phyloP scores from a whole-genome alignment of 345 rosid species.

The Acer yangbiense region DNA sequence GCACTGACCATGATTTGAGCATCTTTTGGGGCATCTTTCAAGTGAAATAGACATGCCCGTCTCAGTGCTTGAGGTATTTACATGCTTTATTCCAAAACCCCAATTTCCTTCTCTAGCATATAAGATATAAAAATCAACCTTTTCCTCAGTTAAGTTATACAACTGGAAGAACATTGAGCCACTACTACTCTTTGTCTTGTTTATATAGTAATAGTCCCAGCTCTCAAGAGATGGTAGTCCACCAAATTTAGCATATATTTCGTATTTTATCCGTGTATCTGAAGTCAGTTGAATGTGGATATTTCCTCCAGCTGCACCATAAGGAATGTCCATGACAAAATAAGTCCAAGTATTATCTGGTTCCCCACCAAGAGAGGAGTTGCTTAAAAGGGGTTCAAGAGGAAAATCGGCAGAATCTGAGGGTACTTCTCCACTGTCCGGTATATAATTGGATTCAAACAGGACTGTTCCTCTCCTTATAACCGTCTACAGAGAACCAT shows the following conservation, averaged over 20 bases:
- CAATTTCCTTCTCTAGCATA: constrained; percentile 91
- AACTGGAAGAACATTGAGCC: constrained; percentile 64
- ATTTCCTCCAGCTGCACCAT: constrained; percentile 91
- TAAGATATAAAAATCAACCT: constrained; percentile 81
- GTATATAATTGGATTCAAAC: constrained; percentile 81
- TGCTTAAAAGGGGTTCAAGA: constrained; percentile 74
- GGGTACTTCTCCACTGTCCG: constrained; percentile 50
- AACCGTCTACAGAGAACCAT: constrained; percentile 72
- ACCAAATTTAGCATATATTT: constrained; percentile 76
- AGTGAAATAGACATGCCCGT: constrained; percentile 76
- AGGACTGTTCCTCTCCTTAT: constrained; percentile 62
- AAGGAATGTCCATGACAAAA: constrained; percentile 73
- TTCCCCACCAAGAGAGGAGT: constrained; percentile 50
- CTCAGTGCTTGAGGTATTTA: constrained; percentile 34
- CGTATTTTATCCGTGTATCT: constrained; percentile 52
- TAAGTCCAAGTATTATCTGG: constrained; percentile 68
- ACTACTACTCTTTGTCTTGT: constrained; percentile 57
- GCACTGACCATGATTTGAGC: constrained; percentile 86
- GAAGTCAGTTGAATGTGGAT: constrained; percentile 69
- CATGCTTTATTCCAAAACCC: constrained; percentile 72
- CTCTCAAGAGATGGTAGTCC: constrained; percentile 68
- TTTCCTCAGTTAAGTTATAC: constrained; percentile 72
- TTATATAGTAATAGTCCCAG: constrained; percentile 84
- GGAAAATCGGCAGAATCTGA: constrained; percentile 64
- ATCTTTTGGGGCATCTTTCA: constrained; percentile 87